These are phyloP conservation scores for Cercospora berteroae DNA, from an alignment of 2,329 filamentous ascomycete species.

Conservation along the genomic window DNA sequence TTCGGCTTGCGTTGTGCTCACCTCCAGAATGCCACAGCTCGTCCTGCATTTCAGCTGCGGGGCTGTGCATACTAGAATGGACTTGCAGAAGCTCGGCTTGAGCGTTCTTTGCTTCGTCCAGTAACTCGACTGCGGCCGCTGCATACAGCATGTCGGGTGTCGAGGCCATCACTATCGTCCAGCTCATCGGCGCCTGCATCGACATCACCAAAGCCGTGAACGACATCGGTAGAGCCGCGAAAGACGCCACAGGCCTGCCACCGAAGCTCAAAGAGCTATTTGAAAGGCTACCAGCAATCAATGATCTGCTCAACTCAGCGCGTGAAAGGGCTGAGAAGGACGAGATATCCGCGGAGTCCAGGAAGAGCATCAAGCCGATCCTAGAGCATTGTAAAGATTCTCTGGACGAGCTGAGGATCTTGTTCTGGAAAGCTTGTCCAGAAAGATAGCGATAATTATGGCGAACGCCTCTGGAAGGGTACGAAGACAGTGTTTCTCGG, in stretches of 20 bases:
- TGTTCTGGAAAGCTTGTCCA: neutral
- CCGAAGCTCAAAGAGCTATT: neutral
- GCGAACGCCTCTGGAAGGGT: neutral
- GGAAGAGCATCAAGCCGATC: neutral
- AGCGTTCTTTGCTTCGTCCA: neutral
- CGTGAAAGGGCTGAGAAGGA: neutral
- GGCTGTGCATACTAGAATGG: neutral
- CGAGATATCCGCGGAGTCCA: neutral
- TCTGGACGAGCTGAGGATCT: accelerated
- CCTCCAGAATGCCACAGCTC: neutral
- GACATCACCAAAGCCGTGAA: neutral
- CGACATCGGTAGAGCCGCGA: neutral
- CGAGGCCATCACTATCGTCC: neutral
- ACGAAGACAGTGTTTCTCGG: neutral
- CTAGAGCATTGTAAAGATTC: neutral
- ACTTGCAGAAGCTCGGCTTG: neutral
- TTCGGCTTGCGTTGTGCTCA: neutral
- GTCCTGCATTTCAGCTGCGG: neutral
- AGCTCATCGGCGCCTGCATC: neutral
- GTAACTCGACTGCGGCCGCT: neutral
- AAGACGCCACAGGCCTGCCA: neutral
- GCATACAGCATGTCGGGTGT: neutral
- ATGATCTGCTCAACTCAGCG: neutral
- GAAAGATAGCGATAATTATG: neutral
- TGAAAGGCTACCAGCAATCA: neutral